These are phyloP conservation scores for Sarcodon sp. DNA, from an alignment of 768 basidiomycete genomes.

Conservation along the genomic window DNA sequence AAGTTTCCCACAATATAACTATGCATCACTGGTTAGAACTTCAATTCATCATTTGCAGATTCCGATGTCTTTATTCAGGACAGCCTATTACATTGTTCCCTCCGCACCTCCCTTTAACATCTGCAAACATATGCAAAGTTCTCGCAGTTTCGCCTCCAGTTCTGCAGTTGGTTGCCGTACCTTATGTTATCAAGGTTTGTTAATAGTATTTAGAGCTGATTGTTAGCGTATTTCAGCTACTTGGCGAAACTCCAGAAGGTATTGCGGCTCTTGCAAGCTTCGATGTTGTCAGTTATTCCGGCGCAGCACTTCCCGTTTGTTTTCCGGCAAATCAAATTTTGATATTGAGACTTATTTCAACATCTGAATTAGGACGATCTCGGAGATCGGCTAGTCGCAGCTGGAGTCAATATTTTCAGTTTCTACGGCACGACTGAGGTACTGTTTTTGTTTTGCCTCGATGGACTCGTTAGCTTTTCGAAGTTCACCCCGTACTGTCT, in stretches of 20 bases:
- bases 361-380: constrained; percentile 23
- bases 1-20: background rate
- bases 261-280: constrained; percentile 25
- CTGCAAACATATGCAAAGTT: constrained; percentile 26
- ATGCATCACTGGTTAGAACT: too few species aligned
- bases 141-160: constrained; percentile 19
- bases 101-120: constrained; percentile 31
- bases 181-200: constrained; percentile 22
- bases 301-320: constrained; percentile 31
- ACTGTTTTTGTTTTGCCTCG: too few species aligned
- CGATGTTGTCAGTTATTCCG: constrained; percentile 36
- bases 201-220: background rate
- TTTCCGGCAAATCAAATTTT: too few species aligned
- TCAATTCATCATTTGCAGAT: constrained; percentile 10
- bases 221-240: constrained; percentile 19
- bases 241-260: constrained; percentile 36
- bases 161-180: constrained; percentile 23
- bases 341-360: too few species aligned
- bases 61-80: constrained; percentile 29
- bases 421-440: constrained; percentile 35
- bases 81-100: constrained; percentile 31
- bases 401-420: constrained; percentile 36
- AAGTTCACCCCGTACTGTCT: background rate
- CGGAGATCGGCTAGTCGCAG: constrained; percentile 32
- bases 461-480: background rate